Evolutionary conservation across 106 monocot species (phyloP), one percentile per base, ranked within the genome.

Genomic region (Allium sativum): DNA sequence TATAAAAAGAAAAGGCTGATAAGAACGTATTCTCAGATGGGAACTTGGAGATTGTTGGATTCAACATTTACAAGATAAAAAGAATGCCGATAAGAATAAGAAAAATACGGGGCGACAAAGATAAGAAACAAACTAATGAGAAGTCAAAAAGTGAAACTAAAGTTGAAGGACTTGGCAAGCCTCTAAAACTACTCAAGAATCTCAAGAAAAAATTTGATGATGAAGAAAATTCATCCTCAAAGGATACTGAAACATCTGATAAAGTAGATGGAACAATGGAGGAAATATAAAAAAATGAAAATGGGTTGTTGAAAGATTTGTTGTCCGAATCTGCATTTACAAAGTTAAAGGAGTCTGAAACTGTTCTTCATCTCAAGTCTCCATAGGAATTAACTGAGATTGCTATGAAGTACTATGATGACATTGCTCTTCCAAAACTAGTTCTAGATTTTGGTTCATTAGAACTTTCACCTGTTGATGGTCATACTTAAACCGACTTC

Each of bases 41-140:
- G 96, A 96, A 78, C 91, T 96, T 61, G 96, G 96, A 45, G 96
- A 90, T 8, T 96, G 96, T 70, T 96, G 96, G 96, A 70, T 91
- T 67, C 96, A 96, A 21, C 96, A 96, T 74, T 78, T 96, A 55
- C 91, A 96, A 61, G 96, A 96, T 67, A 81, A 91, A 66, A 91
- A 82, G 45, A 93, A 82, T 63, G 65, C 72, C 5, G 85, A 88
- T 8, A 93, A 93, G 52, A 84, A 88, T n/a, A 93, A 93, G 70
- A 88, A 88, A 73, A 68, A 74, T 53, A 72, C 59, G 64, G 69
- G 65, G n/a, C 44, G 90, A 84, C 40, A 94, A 90, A 56, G 81
- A 81, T 19, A 94, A 75, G 68, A 96, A 82, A 70, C 85, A 81
- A 54, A 45, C 54, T 21, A 44, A 16, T 56, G 77, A 81, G 40